A percentile compares a stretch with the other conserved stretches of the same genome.
phyloP scores from a whole-genome alignment of 768 basidiomycete species.

The Leccinum sublutescens region DNA sequence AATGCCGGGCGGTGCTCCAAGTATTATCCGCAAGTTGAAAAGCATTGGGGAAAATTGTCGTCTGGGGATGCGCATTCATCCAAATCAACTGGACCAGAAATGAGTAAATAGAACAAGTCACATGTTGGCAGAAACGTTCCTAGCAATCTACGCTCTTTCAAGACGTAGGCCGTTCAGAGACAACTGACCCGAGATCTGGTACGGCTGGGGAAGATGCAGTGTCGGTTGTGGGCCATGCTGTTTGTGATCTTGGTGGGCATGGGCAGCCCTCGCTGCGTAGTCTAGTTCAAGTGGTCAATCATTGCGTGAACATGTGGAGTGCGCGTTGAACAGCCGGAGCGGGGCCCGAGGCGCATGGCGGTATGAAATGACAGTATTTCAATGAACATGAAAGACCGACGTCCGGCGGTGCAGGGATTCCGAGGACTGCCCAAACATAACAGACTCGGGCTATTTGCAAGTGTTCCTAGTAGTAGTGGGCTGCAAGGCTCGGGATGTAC shows the following conservation, averaged over 20 bases:
- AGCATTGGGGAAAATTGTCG: background rate
- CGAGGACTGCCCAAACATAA: constrained; percentile 1
- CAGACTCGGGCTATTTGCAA: constrained; percentile 3
- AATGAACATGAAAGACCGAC: constrained; percentile 8
- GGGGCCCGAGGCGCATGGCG: constrained; percentile 28
- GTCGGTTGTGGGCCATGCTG: constrained; percentile 18
- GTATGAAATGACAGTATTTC: constrained; percentile 19
- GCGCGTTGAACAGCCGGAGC: constrained; percentile 30
- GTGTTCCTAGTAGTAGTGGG: background rate
- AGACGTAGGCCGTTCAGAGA: constrained; percentile 5
- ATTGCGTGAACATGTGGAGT: constrained; percentile 34
- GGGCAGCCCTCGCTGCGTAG: constrained; percentile 26
- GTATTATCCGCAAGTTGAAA: constrained; percentile 13
- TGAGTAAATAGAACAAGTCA: background rate
- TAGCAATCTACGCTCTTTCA: background rate
- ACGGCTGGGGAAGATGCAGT: constrained; percentile 16
- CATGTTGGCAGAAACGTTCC: constrained; percentile 6
- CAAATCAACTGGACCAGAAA: background rate
- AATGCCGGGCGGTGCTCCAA: constrained; percentile 23
- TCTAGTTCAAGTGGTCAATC: constrained; percentile 25
- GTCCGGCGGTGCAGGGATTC: constrained; percentile 13
- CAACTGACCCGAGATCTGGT: constrained; percentile 10
- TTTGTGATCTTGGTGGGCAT: constrained; percentile 22
- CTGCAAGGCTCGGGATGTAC: background rate
- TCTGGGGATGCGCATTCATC: background rate